Evolutionary conservation across 495 filamentous ascomycete genomes (phyloP), one percentile per base, ranked within the genome.

Genomic region (Trichocladium uniseriatum): DNA sequence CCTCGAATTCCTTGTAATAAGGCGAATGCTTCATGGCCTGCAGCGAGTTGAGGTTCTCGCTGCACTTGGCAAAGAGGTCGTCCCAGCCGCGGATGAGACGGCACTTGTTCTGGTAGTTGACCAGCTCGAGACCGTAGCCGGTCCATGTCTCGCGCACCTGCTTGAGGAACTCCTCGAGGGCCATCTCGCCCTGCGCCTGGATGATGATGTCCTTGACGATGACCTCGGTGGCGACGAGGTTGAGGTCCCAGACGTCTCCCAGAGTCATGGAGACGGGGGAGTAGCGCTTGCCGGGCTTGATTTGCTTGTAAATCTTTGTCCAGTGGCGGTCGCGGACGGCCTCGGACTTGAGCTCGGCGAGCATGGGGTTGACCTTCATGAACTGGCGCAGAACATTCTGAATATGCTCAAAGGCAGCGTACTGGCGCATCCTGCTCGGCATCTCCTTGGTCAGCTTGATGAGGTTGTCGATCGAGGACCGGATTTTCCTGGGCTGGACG

Each of bases 361-460:
- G 72, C 20, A 97, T 72, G 14, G 82, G 72, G 58, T 96, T 99
- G 53, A 90, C 86, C 64, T 95, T 96, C 56, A 95, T 73, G 19
- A 90, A 72, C 56, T 87, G 79, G 8, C 88, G 85, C n/a, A 97
- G 77, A 21, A 91, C 83, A 50, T 81, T 86, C 59, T 99, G 92
- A 28, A 97, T 86, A 58, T 99, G 90, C 65, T 97, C 92, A 64
- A 99, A 99, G 11, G 92, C 94, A 53, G 92, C 92, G 65, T 99
- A 99, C 59, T 99, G 92, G 40, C 92, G 82, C 94, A 97, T 99
- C 38, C 92, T 82, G 65, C 87, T 94, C 0, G 92, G 92, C 92
- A 99, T 99, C 51, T 97, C 90, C 71, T 95, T 99, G 39, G 89
- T 95, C 84, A 95, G 92, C 69, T 94, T 95, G 61, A 96, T 86